phyloP scores from a whole-genome alignment of 2,329 filamentous ascomycete genomes.

The Hypocreales sp. region DNA sequence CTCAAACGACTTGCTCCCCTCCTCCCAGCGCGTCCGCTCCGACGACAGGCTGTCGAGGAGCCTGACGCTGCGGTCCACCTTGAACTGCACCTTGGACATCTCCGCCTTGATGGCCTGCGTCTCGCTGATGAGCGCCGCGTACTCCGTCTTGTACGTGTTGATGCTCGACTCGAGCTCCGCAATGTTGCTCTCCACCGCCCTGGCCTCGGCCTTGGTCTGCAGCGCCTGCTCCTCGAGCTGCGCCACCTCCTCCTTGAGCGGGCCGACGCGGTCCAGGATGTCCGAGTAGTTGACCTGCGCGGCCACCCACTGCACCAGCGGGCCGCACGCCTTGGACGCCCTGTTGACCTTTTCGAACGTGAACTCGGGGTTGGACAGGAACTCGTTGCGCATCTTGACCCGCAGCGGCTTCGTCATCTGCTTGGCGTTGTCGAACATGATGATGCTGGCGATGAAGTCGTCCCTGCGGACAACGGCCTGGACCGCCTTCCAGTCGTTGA shows the following conservation, averaged over 20 bases:
- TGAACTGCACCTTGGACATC: constrained; percentile 93
- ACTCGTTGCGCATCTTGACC: constrained; percentile 83
- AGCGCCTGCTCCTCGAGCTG: constrained; percentile 77
- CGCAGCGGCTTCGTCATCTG: constrained; percentile 80
- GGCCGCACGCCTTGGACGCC: constrained; percentile 91
- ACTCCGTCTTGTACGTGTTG: constrained; percentile 88
- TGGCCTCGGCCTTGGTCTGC: constrained; percentile 84
- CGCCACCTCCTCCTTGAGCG: constrained; percentile 76
- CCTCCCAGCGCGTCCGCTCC: constrained; percentile 86
- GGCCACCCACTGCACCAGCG: constrained; percentile 90
- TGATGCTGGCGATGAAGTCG: constrained; percentile 95
- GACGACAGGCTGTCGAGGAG: constrained; percentile 90
- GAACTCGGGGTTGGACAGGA: constrained; percentile 84
- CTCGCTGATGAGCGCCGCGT: constrained; percentile 89
- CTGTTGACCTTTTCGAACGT: constrained; percentile 93
- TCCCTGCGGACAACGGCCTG: constrained; percentile 79
- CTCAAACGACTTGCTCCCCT: constrained; percentile 94
- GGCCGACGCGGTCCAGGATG: constrained; percentile 86
- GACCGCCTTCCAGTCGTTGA: constrained; percentile 81
- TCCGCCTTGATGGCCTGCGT: constrained; percentile 94
- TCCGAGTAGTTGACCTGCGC: constrained; percentile 98
- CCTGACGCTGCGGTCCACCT: constrained; percentile 91
- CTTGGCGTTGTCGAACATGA: constrained; percentile 89
- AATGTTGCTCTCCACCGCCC: constrained; percentile 82
- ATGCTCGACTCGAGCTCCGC: constrained; percentile 76